A percentile compares a stretch with the other conserved stretches of the same genome.
These are phyloP conservation scores for Fusarium newnesense DNA, from an alignment of 2,329 filamentous ascomycete species.

Conservation along the genomic window DNA sequence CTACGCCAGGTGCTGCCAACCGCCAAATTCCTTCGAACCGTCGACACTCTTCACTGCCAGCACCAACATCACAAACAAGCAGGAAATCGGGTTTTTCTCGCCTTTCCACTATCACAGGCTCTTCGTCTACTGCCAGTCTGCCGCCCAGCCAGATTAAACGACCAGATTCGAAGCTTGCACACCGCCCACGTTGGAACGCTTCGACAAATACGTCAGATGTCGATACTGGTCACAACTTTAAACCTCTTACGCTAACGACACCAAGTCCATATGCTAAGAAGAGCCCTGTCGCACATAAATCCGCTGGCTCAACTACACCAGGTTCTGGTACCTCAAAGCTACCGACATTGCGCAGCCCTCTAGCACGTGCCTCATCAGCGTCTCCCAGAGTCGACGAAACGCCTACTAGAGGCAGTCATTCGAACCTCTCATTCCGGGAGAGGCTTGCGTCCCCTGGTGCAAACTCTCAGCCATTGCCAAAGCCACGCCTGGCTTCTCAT, in stretches of 20 bases:
- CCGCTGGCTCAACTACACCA: slow-evolving; percentile 56
- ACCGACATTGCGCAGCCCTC: slow-evolving; percentile 60
- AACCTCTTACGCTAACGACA: slow-evolving; percentile 68
- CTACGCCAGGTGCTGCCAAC: slow-evolving; percentile 58
- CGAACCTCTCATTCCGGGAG: slow-evolving; percentile 65
- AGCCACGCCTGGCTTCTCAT: slow-evolving; percentile 57
- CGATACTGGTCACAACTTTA: slow-evolving; percentile 76
- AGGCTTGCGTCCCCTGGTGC: slow-evolving; percentile 62
- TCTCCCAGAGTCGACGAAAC: slow-evolving; percentile 59
- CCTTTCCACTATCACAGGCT: slow-evolving; percentile 59
- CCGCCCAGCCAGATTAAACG: slow-evolving; percentile 55
- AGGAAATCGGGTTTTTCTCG: slow-evolving; percentile 57
- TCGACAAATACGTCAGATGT: slow-evolving; percentile 72
- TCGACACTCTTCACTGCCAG: slow-evolving; percentile 61
- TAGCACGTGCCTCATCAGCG: slow-evolving; percentile 58
- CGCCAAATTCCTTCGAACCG: slow-evolving; percentile 58
- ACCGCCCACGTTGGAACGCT: slow-evolving; percentile 78
- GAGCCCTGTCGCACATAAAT: slow-evolving; percentile 54
- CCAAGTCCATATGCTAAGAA: slow-evolving; percentile 66
- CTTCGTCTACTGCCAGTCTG: slow-evolving; percentile 59
- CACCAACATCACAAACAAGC: slow-evolving; percentile 52
- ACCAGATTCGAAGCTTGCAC: slow-evolving; percentile 58
- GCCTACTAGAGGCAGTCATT: slow-evolving; percentile 56
- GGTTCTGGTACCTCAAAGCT: slow-evolving; percentile 58
- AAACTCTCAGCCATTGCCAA: slow-evolving; percentile 58